Evolutionary conservation across 139 green algal genomes (phyloP), one percentile per base, ranked within the genome.

Genomic region (Haematococcus lacustris): DNA sequence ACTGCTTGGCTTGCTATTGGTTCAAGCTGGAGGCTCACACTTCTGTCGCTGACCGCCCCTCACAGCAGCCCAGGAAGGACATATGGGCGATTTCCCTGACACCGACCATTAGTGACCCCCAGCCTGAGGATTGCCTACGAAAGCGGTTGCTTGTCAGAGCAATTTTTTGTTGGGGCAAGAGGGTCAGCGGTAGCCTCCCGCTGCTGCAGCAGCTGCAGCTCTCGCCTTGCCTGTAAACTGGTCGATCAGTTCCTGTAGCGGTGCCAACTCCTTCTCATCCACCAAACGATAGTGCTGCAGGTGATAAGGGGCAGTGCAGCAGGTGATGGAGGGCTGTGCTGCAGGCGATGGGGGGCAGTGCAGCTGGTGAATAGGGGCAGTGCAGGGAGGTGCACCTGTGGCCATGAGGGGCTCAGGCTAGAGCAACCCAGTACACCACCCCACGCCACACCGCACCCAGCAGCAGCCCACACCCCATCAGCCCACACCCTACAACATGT

Each of bases 211-310:
- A n/a, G n/a, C n/a, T n/a, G n/a, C n/a, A n/a, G n/a, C n/a, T n/a
- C n/a, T n/a, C n/a, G n/a, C n/a, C n/a, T n/a, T 66, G 21, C 71
- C 77, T 40, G 67, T 68, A 71, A 94, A 91, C 65, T 91, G 83
- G 63, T 97, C 90, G 34, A 99, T 96, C 28, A 99, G 86, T 80
- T 99, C 95, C 51, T 92, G 80, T 66, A 99, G 74, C 3, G 95
- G 95, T 32, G 87, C 88, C 71, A 98, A 78, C 78, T 99, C 95
- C 74, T 93, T 93, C 39, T 92, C 82, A 17, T 97, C 93, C 7
- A 99, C 89, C 21, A 99, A 82, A 26, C 87, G 68, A 78, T 93
- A 96, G 70, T 91, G 82, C 85, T 92, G 83, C 75, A 34, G 41
- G 17, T 30, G 32, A 69, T 47, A 35, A 39, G 38, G 2, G 50